Base-by-base conservation (phyloP, 768 basidiomycete species). In the Postia placenta region DNA sequence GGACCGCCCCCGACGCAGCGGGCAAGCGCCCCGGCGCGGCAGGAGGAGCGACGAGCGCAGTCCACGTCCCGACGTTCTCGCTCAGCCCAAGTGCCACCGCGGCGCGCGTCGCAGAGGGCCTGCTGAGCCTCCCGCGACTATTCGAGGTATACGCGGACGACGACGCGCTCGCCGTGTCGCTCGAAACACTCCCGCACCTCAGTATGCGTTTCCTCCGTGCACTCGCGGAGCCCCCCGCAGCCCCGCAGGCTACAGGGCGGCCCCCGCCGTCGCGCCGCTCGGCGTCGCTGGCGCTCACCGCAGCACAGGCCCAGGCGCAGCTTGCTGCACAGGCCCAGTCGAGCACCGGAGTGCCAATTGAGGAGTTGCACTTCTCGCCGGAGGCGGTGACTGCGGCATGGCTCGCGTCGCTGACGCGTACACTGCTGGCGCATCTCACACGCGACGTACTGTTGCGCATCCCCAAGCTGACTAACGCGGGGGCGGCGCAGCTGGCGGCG, bases 131-230 rank as follows among this genome's bases (percentile, higher is more conserved):
- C 2, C 92, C 95, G 2, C 71, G 93, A 48, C 70, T 98, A 14
- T 96, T 98, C 60, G 94, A 98, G 65, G 87, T 94, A 15, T 95
- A 96, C 60, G 90, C 87, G 5, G 85, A 86, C 49, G 93, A 97
- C 63, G 92, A 93, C 52, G 89, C 91, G 9, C 75, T 97, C 7
- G 80, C 83, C 2, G 96, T 93, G 66, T 92, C 90, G 28, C 71
- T 97, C 35, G 81, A 85, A 42, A 91, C 87, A 4, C 69, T 97
- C 9, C 91, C 87, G 0, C 79, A 80, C 57, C 63, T 88, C 43
- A 81, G 87, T 50, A 55, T 69, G 5, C 80, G 84, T 36, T 64
- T 77, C 42, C 61, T 80, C 17, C 75, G 73, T 47, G 71, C 68
- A 30, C 60, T 76, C 5, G 60, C 70, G 2, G 81, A 80, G 50